Evolutionary conservation across 345 rosid genomes (phyloP).

Genomic region (Zanthoxylum bungeanum): DNA sequence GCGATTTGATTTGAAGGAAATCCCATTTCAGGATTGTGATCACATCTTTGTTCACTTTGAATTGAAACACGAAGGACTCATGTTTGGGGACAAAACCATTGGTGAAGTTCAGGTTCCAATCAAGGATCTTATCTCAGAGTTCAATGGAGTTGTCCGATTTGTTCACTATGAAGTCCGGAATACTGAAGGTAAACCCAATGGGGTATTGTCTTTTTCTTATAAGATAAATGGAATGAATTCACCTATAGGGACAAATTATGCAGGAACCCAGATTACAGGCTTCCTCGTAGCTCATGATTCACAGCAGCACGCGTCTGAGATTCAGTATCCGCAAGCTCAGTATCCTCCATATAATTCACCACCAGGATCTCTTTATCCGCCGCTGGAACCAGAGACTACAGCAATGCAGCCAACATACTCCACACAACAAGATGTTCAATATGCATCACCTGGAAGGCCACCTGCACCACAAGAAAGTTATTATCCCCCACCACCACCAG

Average conservation of each 20-base stretch:
- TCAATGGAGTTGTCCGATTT: slow-evolving; percentile 34
- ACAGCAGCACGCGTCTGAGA: background rate
- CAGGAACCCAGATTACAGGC: slow-evolving; percentile 20
- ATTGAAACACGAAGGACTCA: slow-evolving; percentile 40
- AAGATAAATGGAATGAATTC: slow-evolving; percentile 21
- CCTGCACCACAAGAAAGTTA: slow-evolving; percentile 16
- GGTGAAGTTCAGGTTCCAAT: slow-evolving; percentile 52
- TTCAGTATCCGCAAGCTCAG: too few relatives aligned
- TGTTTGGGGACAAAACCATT: slow-evolving; percentile 53
- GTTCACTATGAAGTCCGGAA: slow-evolving; percentile 45
- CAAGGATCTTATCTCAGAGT: slow-evolving; percentile 32
- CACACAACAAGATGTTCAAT: background rate
- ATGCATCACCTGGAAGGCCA: background rate
- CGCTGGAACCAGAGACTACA: background rate
- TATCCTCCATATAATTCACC: slow-evolving; percentile 3
- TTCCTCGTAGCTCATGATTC: slow-evolving; percentile 21
- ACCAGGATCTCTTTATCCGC: slow-evolving; percentile 1
- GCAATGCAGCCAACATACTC: background rate
- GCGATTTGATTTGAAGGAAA: slow-evolving; percentile 32
- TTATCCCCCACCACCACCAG: slow-evolving; percentile 15
- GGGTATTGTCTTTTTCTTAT: slow-evolving; percentile 36
- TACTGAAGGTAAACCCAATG: slow-evolving; percentile 40
- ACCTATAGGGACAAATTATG: slow-evolving; percentile 1
- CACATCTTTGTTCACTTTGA: slow-evolving; percentile 36
- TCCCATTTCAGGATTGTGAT: slow-evolving; percentile 17